These are phyloP conservation scores for Leptographium wingfieldii DNA, from an alignment of 2,329 filamentous ascomycete genomes.

Conservation along the genomic window DNA sequence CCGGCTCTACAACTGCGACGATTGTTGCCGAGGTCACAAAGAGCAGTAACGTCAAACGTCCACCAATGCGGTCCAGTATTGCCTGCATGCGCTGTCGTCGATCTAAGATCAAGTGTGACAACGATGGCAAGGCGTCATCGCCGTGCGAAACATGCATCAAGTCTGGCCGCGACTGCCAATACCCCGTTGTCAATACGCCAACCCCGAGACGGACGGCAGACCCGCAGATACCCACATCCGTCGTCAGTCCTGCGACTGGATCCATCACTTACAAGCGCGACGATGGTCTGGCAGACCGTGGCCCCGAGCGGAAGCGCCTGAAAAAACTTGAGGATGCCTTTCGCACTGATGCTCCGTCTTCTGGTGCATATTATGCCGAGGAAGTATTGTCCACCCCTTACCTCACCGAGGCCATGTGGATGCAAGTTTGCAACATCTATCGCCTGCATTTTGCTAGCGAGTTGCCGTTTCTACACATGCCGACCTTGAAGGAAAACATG, in stretches of 20 bases:
- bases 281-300: conserved; percentile 24
- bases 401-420: conserved; percentile 54
- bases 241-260: not conserved
- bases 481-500: conserved; percentile 44
- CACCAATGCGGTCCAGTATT: conserved; percentile 63
- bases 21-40: conserved; percentile 27
- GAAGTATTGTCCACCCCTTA: conserved; percentile 50
- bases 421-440: conserved; percentile 56
- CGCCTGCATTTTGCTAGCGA: conserved; percentile 60
- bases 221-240: not conserved
- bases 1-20: conserved; percentile 13
- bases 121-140: conserved; percentile 52
- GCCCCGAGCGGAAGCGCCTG: conserved; percentile 36
- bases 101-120: conserved; percentile 82
- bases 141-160: conserved; percentile 65
- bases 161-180: conserved; percentile 58
- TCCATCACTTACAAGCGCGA: conserved; percentile 23
- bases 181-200: conserved; percentile 31
- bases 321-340: conserved; percentile 30
- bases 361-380: conserved; percentile 28
- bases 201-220: not conserved
- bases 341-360: conserved; percentile 24
- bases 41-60: conserved; percentile 22
- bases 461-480: conserved; percentile 57
- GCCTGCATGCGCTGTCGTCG: conserved; percentile 64